Evolutionary conservation across 768 basidiomycete genomes (phyloP).

Genomic region (Brasilioporus rufonigricans): DNA sequence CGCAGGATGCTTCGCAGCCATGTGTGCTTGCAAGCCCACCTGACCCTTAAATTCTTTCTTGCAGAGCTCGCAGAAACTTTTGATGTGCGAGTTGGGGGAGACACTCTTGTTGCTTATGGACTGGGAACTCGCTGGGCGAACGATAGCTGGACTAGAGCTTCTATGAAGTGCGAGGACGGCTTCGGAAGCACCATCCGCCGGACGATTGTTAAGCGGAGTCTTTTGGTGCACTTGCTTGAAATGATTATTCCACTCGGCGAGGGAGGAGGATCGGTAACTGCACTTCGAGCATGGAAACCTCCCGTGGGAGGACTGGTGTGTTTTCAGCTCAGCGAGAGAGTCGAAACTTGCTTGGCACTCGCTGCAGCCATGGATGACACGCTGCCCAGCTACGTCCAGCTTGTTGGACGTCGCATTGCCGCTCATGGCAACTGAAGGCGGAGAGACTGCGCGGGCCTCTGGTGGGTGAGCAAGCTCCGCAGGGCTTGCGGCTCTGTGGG

Average conservation of each 20-base stretch:
- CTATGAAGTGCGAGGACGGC: slow-evolving; percentile 3
- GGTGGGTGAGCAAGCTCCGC: slow-evolving; percentile 1
- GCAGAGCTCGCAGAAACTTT: slow-evolving; percentile 25
- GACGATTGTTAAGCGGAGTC: slow-evolving; percentile 2
- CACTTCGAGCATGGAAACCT: slow-evolving; percentile 28
- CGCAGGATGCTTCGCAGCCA: slow-evolving; percentile 22
- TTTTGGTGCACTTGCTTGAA: slow-evolving; percentile 22
- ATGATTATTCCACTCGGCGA: slow-evolving; percentile 29
- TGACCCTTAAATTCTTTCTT: slow-evolving; percentile 20
- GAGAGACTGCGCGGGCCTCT: slow-evolving; percentile 2
- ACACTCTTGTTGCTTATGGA: slow-evolving; percentile 7
- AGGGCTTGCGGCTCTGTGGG: not conserved
- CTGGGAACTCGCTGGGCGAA: slow-evolving; percentile 19
- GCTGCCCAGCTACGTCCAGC: slow-evolving; percentile 1
- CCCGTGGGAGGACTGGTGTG: slow-evolving; percentile 18
- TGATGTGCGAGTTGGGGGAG: not conserved
- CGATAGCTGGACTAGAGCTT: slow-evolving; percentile 14
- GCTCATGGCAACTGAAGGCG: not conserved
- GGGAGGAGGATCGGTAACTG: slow-evolving; percentile 16
- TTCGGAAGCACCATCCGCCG: slow-evolving; percentile 5
- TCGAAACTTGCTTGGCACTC: slow-evolving; percentile 20
- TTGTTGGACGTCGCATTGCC: not conserved
- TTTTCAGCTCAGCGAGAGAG: slow-evolving; percentile 18
- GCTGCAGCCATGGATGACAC: slow-evolving; percentile 13
- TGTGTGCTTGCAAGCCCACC: slow-evolving; percentile 25